These are phyloP conservation scores for Debaryomyces sp. DNA, from an alignment of 1,139 yeast genomes.

Conservation along the genomic window DNA sequence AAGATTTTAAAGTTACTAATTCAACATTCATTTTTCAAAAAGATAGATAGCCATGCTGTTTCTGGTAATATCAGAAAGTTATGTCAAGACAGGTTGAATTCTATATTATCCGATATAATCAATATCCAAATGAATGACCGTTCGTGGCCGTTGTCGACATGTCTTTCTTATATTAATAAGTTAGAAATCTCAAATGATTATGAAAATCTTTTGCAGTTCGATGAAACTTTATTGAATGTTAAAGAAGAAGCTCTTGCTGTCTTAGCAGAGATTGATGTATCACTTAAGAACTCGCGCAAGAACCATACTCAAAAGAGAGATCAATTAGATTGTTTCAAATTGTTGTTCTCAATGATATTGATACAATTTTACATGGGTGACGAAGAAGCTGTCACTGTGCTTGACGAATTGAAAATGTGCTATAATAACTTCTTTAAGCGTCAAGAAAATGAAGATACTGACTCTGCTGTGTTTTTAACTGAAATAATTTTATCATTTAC, in stretches of 20 bases:
- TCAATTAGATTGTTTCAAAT: constrained; percentile 55
- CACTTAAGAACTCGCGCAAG: constrained; percentile 13
- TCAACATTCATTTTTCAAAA: constrained; percentile 56
- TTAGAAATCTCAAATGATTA: constrained; percentile 26
- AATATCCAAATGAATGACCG: constrained; percentile 44
- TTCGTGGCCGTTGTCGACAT: constrained; percentile 62
- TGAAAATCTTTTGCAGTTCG: constrained; percentile 48
- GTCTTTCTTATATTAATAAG: constrained; percentile 32
- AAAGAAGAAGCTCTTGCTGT: constrained; percentile 54
- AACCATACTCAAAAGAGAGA: constrained; percentile 17
- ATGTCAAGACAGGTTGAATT: constrained; percentile 62
- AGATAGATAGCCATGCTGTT: constrained; percentile 17
- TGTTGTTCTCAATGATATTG: constrained; percentile 75
- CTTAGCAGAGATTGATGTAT: constrained; percentile 47
- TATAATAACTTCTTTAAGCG: constrained; percentile 36
- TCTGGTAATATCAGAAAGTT: constrained; percentile 39
- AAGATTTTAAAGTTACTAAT: constrained; percentile 55
- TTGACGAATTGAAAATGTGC: constrained; percentile 69
- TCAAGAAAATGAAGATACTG: constrained; percentile 25
- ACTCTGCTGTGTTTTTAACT: constrained; percentile 65
- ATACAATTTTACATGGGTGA: constrained; percentile 81
- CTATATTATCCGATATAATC: constrained; percentile 64
- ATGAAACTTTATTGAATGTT: constrained; percentile 53
- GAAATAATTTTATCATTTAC: constrained; percentile 79
- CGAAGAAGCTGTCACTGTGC: constrained; percentile 73